These are phyloP conservation scores for Camellia sinensis DNA, from an alignment of 148 eudicot species.

Conservation along the genomic window DNA sequence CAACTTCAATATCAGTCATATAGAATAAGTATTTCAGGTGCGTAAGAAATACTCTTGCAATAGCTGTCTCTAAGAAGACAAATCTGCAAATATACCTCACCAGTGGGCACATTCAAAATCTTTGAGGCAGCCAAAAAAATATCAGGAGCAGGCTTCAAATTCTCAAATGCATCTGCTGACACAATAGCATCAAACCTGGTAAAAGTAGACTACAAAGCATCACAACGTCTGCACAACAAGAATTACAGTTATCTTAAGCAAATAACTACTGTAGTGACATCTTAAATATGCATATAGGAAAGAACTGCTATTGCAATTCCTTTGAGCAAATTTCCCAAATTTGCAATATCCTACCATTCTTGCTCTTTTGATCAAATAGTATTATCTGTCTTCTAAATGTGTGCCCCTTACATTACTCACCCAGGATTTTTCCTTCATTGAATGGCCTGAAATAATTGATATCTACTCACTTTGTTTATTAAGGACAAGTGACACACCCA, in stretches of 20 bases:
- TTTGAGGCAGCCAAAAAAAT: conserved; percentile 90
- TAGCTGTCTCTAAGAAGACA: neutral
- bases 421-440: neutral
- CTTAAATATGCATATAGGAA: conserved; percentile 1
- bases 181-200: conserved; percentile 97
- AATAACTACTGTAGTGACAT: neutral
- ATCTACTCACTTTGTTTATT: neutral
- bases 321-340: neutral
- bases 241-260: neutral
- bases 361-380: neutral
- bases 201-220: conserved; percentile 12
- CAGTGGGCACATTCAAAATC: conserved; percentile 60
- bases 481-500: neutral
- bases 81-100: conserved; percentile 56
- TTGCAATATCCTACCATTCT: neutral
- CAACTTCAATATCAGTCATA: conserved; percentile 5
- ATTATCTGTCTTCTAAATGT: conserved; percentile 6
- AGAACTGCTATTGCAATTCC: neutral
- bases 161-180: conserved; percentile 97
- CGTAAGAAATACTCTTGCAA: neutral
- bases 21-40: neutral
- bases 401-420: neutral
- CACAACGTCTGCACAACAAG: conserved; percentile 2
- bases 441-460: neutral
- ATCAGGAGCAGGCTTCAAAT: conserved; percentile 95